Conservation (phyloP, 1,139 yeast genomes). For the Candida sp. region DNA sequence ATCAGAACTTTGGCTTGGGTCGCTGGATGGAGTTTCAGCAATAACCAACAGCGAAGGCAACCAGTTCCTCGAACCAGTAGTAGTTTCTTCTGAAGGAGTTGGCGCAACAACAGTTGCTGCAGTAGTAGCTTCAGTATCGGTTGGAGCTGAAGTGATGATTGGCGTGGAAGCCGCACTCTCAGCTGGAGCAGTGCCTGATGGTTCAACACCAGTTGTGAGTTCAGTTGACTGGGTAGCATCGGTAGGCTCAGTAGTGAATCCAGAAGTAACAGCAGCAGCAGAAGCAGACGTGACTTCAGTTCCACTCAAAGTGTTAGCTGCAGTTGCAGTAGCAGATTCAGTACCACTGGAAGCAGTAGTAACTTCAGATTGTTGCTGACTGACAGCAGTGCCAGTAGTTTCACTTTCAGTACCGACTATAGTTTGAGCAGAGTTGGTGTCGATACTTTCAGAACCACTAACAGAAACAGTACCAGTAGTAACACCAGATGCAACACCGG, state of each 20-base stretch:
- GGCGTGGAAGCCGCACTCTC: slow-evolving; percentile 7
- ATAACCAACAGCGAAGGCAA: slow-evolving; percentile 52
- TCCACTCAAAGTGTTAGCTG: background rate
- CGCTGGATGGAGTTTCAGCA: slow-evolving; percentile 33
- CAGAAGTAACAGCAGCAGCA: slow-evolving; percentile 7
- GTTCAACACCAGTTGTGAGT: background rate
- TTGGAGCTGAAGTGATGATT: slow-evolving; percentile 7
- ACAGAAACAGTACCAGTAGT: background rate
- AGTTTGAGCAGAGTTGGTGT: background rate
- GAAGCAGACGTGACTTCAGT: slow-evolving; percentile 3
- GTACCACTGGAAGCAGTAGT: background rate
- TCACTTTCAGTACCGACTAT: background rate
- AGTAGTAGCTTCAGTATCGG: slow-evolving; percentile 8
- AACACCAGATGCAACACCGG: background rate
- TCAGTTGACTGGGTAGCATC: slow-evolving; percentile 1
- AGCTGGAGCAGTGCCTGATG: slow-evolving; percentile 1
- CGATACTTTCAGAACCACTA: too few relatives aligned
- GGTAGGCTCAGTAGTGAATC: slow-evolving; percentile 3
- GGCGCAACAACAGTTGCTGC: slow-evolving; percentile 6
- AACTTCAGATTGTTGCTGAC: background rate
- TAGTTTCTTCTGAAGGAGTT: slow-evolving; percentile 7
- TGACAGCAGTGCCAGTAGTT: background rate
- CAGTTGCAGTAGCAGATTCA: background rate
- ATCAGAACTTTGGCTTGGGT: slow-evolving; percentile 21
- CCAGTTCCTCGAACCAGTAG: slow-evolving; percentile 41